Percentiles rank a stretch among this genome's conserved stretches.
phyloP scores from a whole-genome alignment of 495 filamentous ascomycete genomes.

The Amphirosellinia nigrospora region DNA sequence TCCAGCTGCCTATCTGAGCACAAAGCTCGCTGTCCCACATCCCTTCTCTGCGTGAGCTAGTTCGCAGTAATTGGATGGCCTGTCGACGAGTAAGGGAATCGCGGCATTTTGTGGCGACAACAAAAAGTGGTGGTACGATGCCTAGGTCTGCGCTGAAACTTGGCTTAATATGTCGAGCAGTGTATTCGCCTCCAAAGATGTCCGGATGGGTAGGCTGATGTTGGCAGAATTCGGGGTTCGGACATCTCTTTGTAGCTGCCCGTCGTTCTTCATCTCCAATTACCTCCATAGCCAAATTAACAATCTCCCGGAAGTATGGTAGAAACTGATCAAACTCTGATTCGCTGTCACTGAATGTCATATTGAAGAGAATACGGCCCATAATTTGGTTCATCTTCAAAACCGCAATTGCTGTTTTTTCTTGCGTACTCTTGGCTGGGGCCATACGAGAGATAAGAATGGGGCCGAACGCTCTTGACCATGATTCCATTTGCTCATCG shows the following conservation, averaged over 20 bases:
- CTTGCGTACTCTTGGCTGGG: slow-evolving; percentile 56
- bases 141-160: slow-evolving; percentile 61
- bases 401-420: slow-evolving; percentile 59
- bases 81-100: slow-evolving; percentile 59
- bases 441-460: slow-evolving; percentile 54
- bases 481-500: slow-evolving; percentile 54
- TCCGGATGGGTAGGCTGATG: slow-evolving; percentile 48
- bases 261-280: slow-evolving; percentile 56
- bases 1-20: slow-evolving; percentile 59
- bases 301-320: slow-evolving; percentile 48
- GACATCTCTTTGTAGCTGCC: slow-evolving; percentile 52
- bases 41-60: slow-evolving; percentile 63
- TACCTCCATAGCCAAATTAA: slow-evolving; percentile 54
- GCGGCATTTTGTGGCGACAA: slow-evolving; percentile 65
- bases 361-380: slow-evolving; percentile 58
- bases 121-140: slow-evolving; percentile 61
- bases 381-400: slow-evolving; percentile 63
- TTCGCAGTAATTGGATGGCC: slow-evolving; percentile 61
- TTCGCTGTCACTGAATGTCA: slow-evolving; percentile 57
- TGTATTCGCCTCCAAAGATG: slow-evolving; percentile 49
- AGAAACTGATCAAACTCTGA: slow-evolving; percentile 53
- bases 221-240: slow-evolving; percentile 47
- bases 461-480: slow-evolving; percentile 58
- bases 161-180: slow-evolving; percentile 56
- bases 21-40: slow-evolving; percentile 67